Base-by-base conservation (phyloP, 1,284 basidiomycete genomes). In the Hortiboletus rubellus region DNA sequence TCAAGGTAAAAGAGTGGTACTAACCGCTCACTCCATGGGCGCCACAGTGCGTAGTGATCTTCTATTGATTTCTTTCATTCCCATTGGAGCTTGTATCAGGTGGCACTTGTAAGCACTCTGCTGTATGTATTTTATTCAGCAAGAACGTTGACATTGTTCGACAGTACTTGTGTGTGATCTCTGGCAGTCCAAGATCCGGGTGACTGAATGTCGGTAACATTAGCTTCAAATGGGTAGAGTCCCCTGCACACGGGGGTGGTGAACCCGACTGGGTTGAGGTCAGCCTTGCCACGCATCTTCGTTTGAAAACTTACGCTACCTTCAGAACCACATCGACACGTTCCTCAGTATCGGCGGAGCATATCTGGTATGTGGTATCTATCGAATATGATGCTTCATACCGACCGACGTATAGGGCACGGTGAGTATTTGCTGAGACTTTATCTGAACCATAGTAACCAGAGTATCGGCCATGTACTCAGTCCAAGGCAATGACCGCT, bases 201-300 rank as follows among this genome's bases (percentile, higher is more conserved):
- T 50, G 18, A 47, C 44, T 61, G 37, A 69, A 54, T 15, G 34
- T 45, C 8, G 36, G 11, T 37, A 24, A 54, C 22, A 15, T 7
- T 58, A 94, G 92, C 70, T 82, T 94, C 67, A 98, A 98, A 78
- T 98, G 96, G 97, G 95, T 97, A 0, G 97, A 99, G 74, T 89
- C 93, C 0, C 83, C 89, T 18, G 74, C 79, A 47, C 90, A 90
- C 64, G 96, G 96, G 6, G 85, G 86, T 5, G 96, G 94, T 17
- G 97, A 96, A 2, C 77, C 86, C 3, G 77, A 83, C 34, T 99
- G 97, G 97, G 93, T 97, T 17, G 96, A 98, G 79, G 90, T 90
- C 58, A 46, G 58, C 46, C 15, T n/a, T 12, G 34, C 5, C n/a
- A 22, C 1, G 2, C 37, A 38, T 9, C 4, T 17, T 46, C 2